These are phyloP conservation scores for Sherardia arvensis DNA, from an alignment of 257 asterid species.

Conservation along the genomic window DNA sequence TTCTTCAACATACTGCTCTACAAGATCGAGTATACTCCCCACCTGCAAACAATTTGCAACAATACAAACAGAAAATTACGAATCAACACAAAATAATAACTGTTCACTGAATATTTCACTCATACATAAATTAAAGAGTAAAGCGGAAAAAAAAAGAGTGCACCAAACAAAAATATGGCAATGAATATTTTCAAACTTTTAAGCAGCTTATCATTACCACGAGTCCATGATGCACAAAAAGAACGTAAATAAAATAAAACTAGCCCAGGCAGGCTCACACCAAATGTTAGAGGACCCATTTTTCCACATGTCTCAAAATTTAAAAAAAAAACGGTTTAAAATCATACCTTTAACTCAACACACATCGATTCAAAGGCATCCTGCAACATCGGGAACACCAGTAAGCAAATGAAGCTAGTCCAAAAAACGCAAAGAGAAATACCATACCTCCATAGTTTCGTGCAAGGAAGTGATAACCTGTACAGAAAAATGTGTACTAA, in stretches of 20 bases:
- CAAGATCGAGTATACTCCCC: slow-evolving; percentile 47
- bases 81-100: too few relatives aligned
- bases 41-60: slow-evolving; percentile 28
- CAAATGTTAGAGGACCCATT: background rate
- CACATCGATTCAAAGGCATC: slow-evolving; percentile 45
- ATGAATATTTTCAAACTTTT: background rate
- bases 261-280: background rate
- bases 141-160: background rate
- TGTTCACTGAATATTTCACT: background rate
- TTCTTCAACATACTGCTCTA: slow-evolving; percentile 76
- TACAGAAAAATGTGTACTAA: background rate
- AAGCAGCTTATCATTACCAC: background rate
- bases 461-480: slow-evolving; percentile 61
- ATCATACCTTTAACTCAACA: slow-evolving; percentile 48
- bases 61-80: too few relatives aligned
- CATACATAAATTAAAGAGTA: background rate
- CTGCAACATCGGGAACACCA: slow-evolving; percentile 32
- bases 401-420: background rate
- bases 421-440: background rate
- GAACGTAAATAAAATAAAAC: background rate
- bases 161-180: background rate
- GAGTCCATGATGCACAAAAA: background rate
- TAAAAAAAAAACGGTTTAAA: background rate
- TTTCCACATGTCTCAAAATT: background rate
- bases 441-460: slow-evolving; percentile 47